Conservation (phyloP, 2,329 filamentous ascomycete genomes). For the Cadophora sp. region DNA sequence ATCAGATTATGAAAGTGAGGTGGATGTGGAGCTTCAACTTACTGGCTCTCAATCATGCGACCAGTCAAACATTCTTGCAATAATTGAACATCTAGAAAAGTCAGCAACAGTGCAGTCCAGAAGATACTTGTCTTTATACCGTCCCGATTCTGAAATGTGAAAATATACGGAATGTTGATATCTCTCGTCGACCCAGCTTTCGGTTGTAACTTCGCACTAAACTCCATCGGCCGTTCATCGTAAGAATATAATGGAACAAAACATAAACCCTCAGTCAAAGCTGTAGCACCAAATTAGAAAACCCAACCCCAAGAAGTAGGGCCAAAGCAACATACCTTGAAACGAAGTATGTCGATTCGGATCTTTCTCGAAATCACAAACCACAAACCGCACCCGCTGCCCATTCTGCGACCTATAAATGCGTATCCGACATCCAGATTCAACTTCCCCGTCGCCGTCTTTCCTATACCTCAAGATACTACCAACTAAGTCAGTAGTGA, state of each 20-base stretch:
- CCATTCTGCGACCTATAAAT: constrained; percentile 8
- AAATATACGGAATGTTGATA: constrained; percentile 8
- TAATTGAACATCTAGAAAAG: constrained; percentile 8
- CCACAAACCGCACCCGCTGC: constrained; percentile 13
- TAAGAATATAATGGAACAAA: constrained; percentile 17
- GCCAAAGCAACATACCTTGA: not conserved
- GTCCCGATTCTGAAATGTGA: constrained; percentile 6
- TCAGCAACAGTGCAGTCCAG: not conserved
- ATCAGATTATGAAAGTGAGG: not conserved
- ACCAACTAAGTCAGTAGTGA: not conserved
- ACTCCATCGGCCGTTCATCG: constrained; percentile 2
- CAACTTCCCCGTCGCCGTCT: not conserved
- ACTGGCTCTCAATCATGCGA: constrained; percentile 14
- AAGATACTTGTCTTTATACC: not conserved
- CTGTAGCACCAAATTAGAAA: not conserved
- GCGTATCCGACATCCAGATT: constrained; percentile 9
- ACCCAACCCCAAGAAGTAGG: not conserved
- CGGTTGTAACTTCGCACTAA: constrained; percentile 11
- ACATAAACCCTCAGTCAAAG: not conserved
- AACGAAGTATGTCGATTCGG: constrained; percentile 3
- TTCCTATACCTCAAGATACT: constrained; percentile 11
- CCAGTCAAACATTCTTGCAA: constrained; percentile 10
- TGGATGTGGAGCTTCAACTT: not conserved
- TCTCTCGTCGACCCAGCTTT: constrained; percentile 4
- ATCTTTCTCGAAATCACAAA: constrained; percentile 15